Base-by-base conservation (phyloP, 2,329 filamentous ascomycete species). In the Aspergillus persii region DNA sequence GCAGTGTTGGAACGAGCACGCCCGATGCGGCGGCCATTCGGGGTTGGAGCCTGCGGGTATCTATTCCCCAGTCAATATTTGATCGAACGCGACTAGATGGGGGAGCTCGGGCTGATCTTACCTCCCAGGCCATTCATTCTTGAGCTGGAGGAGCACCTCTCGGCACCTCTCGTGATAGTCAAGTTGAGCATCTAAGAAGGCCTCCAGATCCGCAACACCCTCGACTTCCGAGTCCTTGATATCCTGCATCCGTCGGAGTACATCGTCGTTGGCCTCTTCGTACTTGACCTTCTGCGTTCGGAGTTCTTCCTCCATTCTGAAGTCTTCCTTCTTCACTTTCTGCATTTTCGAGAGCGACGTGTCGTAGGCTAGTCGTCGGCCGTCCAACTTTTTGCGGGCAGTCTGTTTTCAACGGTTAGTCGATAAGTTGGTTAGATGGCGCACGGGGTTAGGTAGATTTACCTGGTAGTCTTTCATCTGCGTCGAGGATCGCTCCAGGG, bases 401-500 rank as follows among this genome's bases (percentile, higher is more conserved):
- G 85, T 83, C 89, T 89, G 61, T 60, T 30, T 60, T 5, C 61
- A 70, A 60, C 46, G 29, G 27, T 59, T 51, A 64, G 58, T 41
- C 52, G 29, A 12, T 15, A n/a, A 29, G 27, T 12, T 6, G 11
- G 3, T 18, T 29, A 50, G 15, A 30, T 8, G 30, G 36, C 15
- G 36, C 3, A n/a, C 36, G 15, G 36, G 3, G 36, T 6, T 1
- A n/a, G 5, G 11, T 15, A n/a, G 7, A 6, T n/a, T 56, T 82
- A 94, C 90, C 84, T 97, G 92, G 69, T 96, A 98, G 72, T 98
- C 95, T 75, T 96, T 97, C 91, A 98, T 94, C 83, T 96, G 95
- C 39, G 91, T 88, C 54, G 96, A 77, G 29, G 90, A 96, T 65
- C 92, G 84, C 75, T 98, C 94, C 26, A 96, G 81, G n/a, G 90